Base-by-base conservation (phyloP, 73 alveolate species). In the Breviolum minutum region DNA sequence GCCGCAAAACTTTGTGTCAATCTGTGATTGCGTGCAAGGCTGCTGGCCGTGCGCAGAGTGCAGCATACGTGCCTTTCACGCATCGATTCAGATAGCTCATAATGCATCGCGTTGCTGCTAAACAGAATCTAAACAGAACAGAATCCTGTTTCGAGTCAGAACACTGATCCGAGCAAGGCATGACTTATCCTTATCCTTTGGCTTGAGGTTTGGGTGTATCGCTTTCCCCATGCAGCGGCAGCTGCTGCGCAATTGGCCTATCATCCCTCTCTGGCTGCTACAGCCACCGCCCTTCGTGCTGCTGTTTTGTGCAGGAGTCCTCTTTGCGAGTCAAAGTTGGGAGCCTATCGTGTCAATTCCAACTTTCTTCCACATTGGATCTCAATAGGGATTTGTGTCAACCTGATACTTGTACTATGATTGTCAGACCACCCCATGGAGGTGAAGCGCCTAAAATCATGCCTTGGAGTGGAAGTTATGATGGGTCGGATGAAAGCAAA, bases 201-300 rank as follows among this genome's bases (percentile, higher is more conserved):
- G 54, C 54, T 54, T 32, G 27, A 92, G 98, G 98, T 92, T 24
- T 92, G 98, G 98, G 98, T 92, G 61, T 92, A 92, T 61, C 98
- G 98, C 30, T 92, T 92, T 27, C 40, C 79, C 11, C 80, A 48
- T 10, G 64, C 98, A 9, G 89, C 98, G 1, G 90, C 66, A 6
- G 89, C 90, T 19, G 89, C 90, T 27, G 98, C 98, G 24, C 98
- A 92, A 22, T 29, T 92, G 81, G 17, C 69, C 26, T 60, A 73
- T 89, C 98, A 92, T 30, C 98, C 98, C 32, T 68, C 98, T 14
- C 98, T 92, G 30, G 98, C 98, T 12, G 98, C 90, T 29, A 79
- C 83, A 30, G 83, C 97, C n/a, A n/a, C 81, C 1, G 90, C n/a
- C 30, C 62, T 92, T 40, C 98, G 98, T 13, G 98, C 98, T 8